Evolutionary conservation across 495 filamentous ascomycete genomes (phyloP), one percentile per base, ranked within the genome.

Genomic region (Rhypophila decipiens): DNA sequence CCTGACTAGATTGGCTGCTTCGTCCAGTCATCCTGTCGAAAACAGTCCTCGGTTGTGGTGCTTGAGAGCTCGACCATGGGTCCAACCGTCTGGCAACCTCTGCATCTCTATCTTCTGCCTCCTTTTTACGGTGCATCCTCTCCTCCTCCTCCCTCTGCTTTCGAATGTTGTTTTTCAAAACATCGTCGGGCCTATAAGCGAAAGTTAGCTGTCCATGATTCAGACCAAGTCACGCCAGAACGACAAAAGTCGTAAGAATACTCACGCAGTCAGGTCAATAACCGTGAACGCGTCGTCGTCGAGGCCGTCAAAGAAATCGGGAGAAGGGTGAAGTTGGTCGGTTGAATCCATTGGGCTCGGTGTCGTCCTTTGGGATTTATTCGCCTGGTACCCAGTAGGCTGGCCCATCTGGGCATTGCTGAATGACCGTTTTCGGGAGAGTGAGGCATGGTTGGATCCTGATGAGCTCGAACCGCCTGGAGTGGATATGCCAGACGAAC

Each of bases 361-460:
- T 19, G 54, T 59, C 18, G 62, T 53, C 29, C 64, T 55, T 38
- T 58, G 50, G 2, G 63, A 68, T 43, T 69, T 69, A 49, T 42
- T 57, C 23, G 46, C 43, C 0, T 39, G 15, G 17, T 38, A 27
- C n/a, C 24, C 44, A 2, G 23, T 46, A 21, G 27, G 27, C 24
- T 29, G 50, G 36, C 39, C 52, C 36, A 61, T 46, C 42, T 58
- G 23, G 17, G 59, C 47, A 42, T 49, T 61, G 33, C 51, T 56
- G 39, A 66, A 54, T 2, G 60, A 59, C 33, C 70, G 65, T 42
- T 73, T 73, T 55, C 66, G 50, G 10, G 56, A 10, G 19, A 29
- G 29, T 19, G 18, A 9, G 39, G 43, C 4, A 18, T 17, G 9
- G 24, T 15, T 8, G n/a, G 39, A 47, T 10, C 19, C 24, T 20